phyloP scores from a whole-genome alignment of 169 alveolate species.

The Eimeria sp. region DNA sequence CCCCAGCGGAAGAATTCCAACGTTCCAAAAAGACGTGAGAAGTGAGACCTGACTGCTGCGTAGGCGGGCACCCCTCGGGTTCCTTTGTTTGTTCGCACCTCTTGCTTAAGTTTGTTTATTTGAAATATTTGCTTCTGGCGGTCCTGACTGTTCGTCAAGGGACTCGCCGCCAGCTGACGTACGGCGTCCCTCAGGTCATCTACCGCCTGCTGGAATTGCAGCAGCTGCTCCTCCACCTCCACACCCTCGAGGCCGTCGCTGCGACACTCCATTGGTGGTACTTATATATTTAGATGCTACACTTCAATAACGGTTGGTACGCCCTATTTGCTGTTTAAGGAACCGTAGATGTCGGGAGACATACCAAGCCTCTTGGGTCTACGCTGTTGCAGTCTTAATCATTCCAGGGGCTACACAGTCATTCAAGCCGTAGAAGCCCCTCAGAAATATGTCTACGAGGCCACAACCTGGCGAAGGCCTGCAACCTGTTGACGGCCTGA shows the following conservation, averaged over 20 bases:
- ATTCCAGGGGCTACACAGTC: neutral
- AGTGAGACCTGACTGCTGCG: neutral
- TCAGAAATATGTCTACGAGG: neutral
- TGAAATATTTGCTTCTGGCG: neutral
- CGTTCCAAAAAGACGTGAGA: neutral
- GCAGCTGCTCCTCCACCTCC: conserved; percentile 74
- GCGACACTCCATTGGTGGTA: conserved; percentile 13
- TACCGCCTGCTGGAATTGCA: conserved; percentile 64
- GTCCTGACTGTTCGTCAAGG: conserved; percentile 15
- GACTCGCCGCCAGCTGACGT: conserved; percentile 36
- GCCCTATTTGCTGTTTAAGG: neutral
- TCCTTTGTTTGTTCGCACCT: neutral
- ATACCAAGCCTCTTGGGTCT: neutral
- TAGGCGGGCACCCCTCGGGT: neutral
- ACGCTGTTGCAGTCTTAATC: neutral
- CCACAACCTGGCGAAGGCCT: neutral
- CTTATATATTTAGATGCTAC: neutral
- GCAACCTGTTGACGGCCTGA: neutral
- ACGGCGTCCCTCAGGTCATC: conserved; percentile 38
- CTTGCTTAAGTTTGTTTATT: conserved; percentile 28
- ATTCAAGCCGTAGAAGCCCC: neutral
- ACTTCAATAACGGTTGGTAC: neutral
- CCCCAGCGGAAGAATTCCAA: neutral
- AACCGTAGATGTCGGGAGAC: neutral
- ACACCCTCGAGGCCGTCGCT: conserved; percentile 10